Base-by-base conservation (phyloP, 2,329 filamentous ascomycete species). In the Capronia epimyces region DNA sequence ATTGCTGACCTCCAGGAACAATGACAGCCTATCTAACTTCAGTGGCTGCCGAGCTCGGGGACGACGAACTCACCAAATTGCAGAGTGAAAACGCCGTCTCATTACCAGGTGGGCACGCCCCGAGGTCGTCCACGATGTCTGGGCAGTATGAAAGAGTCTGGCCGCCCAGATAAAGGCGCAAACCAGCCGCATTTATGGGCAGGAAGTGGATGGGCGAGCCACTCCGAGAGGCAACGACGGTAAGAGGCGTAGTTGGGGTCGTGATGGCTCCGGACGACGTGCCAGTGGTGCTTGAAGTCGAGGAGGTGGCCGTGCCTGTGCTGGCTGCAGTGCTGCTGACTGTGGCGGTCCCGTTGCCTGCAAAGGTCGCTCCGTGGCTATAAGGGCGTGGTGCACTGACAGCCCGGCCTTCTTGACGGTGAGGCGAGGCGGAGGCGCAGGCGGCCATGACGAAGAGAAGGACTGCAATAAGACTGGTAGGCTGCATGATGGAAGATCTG, bases 1-100 rank as follows among this genome's bases (percentile, higher is more conserved):
- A 72, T 50, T 73, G 67, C 60, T 86, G 82, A 21, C 83, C 82
- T 22, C 82, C 82, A 3, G 82, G 81, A 3, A 84, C 82, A 24
- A 73, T 63, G 25, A 79, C 75, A 27, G 69, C 66, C 62, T 78
- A 32, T 15, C 31, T 3, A 25, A n/a, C 16, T 10, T 16, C 22
- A 49, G 32, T 43, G 21, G 10, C 44, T 47, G 29, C 20, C n/a
- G 27, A 25, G 34, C 9, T 12, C 22, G n/a, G 32, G 15, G 29
- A 20, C 1, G 24, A 6, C 21, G n/a, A 37, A 10, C 56, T 67
- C 57, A 71, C 59, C 40, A 61, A 59, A 40, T 55, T 59, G 13
- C 69, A 66, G 24, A 71, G 67, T 29, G 66, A 62, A 42, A 79
- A 66, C 7, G 74, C 70, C 6, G 77, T 79, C 21, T 63, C 56